Conservation (phyloP, 768 basidiomycete species). For the Pulveroboletus ravenelii region DNA sequence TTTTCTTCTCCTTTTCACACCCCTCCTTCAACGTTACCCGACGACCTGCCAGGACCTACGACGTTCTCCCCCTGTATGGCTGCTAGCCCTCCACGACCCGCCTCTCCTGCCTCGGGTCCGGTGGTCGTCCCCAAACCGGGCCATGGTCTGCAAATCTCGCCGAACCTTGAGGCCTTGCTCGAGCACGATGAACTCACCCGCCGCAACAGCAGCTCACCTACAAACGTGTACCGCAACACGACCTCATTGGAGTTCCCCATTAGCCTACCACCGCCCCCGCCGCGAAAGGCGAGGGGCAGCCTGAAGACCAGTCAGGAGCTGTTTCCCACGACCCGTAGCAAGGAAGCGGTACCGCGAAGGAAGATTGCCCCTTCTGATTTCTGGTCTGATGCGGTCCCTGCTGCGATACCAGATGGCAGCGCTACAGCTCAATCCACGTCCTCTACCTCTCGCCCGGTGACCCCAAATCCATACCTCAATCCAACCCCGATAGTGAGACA, state of each 20-base stretch:
- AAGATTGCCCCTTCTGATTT: conserved; percentile 16
- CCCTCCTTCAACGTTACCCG: not conserved
- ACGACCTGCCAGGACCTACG: not conserved
- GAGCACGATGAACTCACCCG: conserved; percentile 53
- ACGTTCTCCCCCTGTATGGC: conserved; percentile 13
- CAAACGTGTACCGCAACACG: conserved; percentile 6
- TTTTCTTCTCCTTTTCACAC: not conserved
- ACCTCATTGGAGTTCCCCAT: conserved; percentile 17
- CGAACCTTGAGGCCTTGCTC: conserved; percentile 55
- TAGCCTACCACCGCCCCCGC: conserved; percentile 34
- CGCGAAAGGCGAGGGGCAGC: conserved; percentile 14
- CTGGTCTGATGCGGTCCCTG: conserved; percentile 22
- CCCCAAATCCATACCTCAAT: conserved; percentile 35
- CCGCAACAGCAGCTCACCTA: conserved; percentile 24
- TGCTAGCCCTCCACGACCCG: conserved; percentile 19
- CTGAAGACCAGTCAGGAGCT: conserved; percentile 17
- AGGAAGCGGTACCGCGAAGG: conserved; percentile 10
- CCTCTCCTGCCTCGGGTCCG: conserved; percentile 9
- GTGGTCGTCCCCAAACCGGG: not conserved
- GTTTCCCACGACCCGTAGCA: conserved; percentile 13
- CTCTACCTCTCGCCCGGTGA: conserved; percentile 17
- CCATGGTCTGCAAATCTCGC: conserved; percentile 45
- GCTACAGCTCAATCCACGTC: conserved; percentile 2
- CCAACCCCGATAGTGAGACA: conserved; percentile 27
- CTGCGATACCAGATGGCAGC: not conserved